Percentiles rank a stretch among this genome's conserved stretches.
These are phyloP conservation scores for Crithidia sp. DNA, from an alignment of 208 protist genomes.

Conservation along the genomic window DNA sequence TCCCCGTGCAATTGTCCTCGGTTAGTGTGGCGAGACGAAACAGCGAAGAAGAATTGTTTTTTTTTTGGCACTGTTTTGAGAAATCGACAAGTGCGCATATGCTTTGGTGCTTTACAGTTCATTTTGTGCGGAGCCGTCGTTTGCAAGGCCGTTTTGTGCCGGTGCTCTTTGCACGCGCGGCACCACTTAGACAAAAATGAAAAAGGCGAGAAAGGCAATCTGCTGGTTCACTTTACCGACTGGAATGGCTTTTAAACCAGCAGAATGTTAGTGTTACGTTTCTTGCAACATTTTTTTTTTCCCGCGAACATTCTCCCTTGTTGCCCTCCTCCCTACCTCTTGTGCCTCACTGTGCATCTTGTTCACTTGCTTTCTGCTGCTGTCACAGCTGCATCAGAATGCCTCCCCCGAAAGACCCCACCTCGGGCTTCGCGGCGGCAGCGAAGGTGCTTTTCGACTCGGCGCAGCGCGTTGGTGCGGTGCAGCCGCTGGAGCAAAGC, in stretches of 20 bases:
- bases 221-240: no score
- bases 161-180: not conserved
- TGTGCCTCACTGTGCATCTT: not conserved
- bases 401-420: conserved; percentile 15
- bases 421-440: conserved; percentile 69
- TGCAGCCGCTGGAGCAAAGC: conserved; percentile 67
- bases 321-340: not conserved
- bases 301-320: no score
- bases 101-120: not conserved
- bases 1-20: no score
- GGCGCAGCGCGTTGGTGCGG: conserved; percentile 76
- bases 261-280: not conserved
- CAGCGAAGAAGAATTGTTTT: no score
- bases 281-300: conserved; percentile 19
- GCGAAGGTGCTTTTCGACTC: conserved; percentile 88
- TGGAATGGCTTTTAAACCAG: no score
- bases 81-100: no score
- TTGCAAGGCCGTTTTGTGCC: not conserved
- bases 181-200: no score
- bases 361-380: conserved; percentile 10
- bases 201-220: no score
- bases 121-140: not conserved
- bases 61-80: no score
- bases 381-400: no score
- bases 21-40: no score